These are phyloP conservation scores for Blastobotrys attinorum DNA, from an alignment of 805 yeast species.

Conservation along the genomic window DNA sequence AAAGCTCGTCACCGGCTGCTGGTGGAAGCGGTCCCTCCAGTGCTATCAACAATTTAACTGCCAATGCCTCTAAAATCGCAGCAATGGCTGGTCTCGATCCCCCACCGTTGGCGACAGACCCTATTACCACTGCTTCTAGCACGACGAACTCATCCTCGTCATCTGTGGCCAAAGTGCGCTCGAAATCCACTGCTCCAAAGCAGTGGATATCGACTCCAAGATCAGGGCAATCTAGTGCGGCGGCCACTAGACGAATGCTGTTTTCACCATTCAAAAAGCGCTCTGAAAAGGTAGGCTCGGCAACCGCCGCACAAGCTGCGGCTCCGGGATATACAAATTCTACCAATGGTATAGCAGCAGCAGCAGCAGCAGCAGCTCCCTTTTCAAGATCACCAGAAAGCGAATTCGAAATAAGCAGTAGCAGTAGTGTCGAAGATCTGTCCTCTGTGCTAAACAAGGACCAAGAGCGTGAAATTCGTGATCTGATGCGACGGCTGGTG, in stretches of 20 bases:
- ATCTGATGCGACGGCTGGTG: conserved; percentile 12
- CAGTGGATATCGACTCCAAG: conserved; percentile 5
- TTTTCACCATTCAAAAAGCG: conserved; percentile 12
- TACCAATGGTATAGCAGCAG: too few species aligned
- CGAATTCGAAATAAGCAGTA: not conserved
- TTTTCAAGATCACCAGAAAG: not conserved
- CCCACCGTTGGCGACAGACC: too few species aligned
- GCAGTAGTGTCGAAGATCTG: too few species aligned
- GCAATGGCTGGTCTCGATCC: too few species aligned
- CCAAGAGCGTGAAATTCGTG: conserved; percentile 6
- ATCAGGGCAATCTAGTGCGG: conserved; percentile 8
- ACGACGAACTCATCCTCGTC: too few species aligned
- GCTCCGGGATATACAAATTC: too few species aligned
- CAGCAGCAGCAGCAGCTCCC: too few species aligned
- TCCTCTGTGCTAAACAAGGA: not conserved
- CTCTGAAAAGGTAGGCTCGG: conserved; percentile 3
- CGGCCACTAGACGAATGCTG: conserved; percentile 17
- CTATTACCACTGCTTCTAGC: too few species aligned
- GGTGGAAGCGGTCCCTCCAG: too few species aligned
- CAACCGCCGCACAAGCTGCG: conserved; percentile 1
- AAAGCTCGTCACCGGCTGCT: not conserved
- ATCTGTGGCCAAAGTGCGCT: conserved; percentile 8
- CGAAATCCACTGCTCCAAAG: conserved; percentile 14
- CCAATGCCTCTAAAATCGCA: too few species aligned
- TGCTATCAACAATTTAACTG: too few species aligned